Conservation (phyloP, 2,329 filamentous ascomycete species). For the Phoma sp. region DNA sequence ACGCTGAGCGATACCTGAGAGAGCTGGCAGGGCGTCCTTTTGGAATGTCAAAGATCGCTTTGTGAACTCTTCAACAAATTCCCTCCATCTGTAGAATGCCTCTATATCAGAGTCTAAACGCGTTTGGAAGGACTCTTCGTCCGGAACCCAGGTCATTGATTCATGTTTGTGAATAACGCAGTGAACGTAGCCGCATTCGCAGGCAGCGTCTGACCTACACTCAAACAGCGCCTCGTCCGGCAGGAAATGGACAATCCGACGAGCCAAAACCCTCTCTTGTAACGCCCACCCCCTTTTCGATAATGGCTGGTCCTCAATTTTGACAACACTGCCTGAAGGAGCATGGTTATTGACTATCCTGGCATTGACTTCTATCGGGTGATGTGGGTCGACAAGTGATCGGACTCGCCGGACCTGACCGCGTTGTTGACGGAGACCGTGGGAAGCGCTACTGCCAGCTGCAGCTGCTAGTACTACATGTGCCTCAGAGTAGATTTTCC, state of each 20-base stretch:
- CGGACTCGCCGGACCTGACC: neutral
- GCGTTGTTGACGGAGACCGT: neutral
- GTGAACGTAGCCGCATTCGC: constrained; percentile 15
- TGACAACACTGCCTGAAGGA: neutral
- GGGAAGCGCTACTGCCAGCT: neutral
- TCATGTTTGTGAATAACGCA: too few relatives aligned
- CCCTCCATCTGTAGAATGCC: neutral
- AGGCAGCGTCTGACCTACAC: constrained; percentile 2
- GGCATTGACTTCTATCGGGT: neutral
- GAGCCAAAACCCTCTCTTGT: constrained; percentile 8
- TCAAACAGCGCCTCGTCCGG: constrained; percentile 6
- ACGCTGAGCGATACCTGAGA: constrained; percentile 14
- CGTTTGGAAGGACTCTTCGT: too few relatives aligned
- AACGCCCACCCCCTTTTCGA: constrained; percentile 10
- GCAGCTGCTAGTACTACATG: constrained; percentile 22
- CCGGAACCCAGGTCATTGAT: too few relatives aligned
- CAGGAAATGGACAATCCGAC: constrained; percentile 10
- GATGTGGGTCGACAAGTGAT: neutral
- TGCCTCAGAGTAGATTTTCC: constrained; percentile 18
- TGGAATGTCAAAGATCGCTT: constrained; percentile 1
- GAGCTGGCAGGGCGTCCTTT: constrained; percentile 12
- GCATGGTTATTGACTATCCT: neutral
- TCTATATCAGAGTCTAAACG: too few relatives aligned
- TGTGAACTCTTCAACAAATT: neutral
- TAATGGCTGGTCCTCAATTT: neutral